Evolutionary conservation across 2,329 filamentous ascomycete genomes (phyloP).

Genomic region (Stachybotrys echinatus): DNA sequence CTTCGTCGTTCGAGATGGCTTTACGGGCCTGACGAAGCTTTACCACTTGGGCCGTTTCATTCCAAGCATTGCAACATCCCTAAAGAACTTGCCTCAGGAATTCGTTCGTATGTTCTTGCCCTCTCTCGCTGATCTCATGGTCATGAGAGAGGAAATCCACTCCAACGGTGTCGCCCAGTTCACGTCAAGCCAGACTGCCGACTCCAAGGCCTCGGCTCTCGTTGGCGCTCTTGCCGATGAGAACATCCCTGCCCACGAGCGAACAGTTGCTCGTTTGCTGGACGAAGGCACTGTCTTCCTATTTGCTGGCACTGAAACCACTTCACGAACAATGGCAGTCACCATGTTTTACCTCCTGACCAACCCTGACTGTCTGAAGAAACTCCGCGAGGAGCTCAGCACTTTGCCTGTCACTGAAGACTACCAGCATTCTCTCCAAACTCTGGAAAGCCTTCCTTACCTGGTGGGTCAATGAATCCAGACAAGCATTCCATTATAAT

Average conservation of each 20-base stretch:
- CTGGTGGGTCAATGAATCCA: constrained; percentile 5
- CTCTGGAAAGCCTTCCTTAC: constrained; percentile 9
- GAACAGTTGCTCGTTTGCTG: constrained; percentile 6
- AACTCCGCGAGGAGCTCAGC: constrained; percentile 8
- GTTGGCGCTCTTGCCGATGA: constrained; percentile 5
- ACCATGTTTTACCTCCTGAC: constrained; percentile 7
- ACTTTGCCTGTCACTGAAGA: constrained; percentile 4
- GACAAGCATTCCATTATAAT: too few relatives aligned
- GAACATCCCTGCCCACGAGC: constrained; percentile 7
- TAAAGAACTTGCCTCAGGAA: constrained; percentile 3
- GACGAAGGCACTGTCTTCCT: constrained; percentile 11
- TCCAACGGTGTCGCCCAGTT: constrained; percentile 1
- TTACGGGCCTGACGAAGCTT: constrained; percentile 2
- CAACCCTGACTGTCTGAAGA: constrained; percentile 3
- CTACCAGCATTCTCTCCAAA: constrained; percentile 3
- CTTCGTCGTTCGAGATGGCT: constrained; percentile 3
- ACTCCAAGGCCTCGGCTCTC: constrained; percentile 3
- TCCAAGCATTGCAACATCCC: constrained; percentile 4
- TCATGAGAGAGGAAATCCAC: constrained; percentile 4
- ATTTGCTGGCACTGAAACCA: constrained; percentile 13
- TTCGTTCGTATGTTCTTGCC: constrained; percentile 4
- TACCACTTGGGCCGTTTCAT: constrained; percentile 9
- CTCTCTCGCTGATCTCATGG: constrained; percentile 5
- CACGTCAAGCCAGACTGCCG: neutral
- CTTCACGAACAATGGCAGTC: constrained; percentile 6